These are phyloP conservation scores for Skeletonema grethae DNA, from an alignment of 108 stramenopile species.

Conservation along the genomic window DNA sequence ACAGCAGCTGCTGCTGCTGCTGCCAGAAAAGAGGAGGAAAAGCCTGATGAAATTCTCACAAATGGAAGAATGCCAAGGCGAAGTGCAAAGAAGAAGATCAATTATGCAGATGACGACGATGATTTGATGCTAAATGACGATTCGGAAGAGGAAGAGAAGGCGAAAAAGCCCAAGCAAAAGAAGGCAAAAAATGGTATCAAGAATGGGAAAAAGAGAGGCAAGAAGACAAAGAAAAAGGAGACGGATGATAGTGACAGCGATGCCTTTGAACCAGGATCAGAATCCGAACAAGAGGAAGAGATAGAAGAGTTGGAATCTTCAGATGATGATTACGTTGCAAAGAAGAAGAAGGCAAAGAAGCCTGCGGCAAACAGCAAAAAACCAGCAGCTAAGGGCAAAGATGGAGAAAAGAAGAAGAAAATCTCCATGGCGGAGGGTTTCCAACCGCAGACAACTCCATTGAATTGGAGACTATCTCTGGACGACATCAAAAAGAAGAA, in stretches of 20 bases:
- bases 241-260: background rate
- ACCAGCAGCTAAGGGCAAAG: background rate
- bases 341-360: background rate
- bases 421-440: slow-evolving; percentile 47
- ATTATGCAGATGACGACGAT: background rate
- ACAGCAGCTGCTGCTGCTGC: background rate
- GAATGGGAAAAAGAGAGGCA: slow-evolving; percentile 9
- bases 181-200: slow-evolving; percentile 2
- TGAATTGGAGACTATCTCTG: slow-evolving; percentile 33
- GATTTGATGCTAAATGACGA: background rate
- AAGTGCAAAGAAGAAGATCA: background rate
- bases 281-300: slow-evolving; percentile 7
- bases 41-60: background rate
- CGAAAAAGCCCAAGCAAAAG: background rate
- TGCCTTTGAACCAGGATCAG: slow-evolving; percentile 13
- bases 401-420: slow-evolving; percentile 13
- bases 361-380: background rate
- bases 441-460: slow-evolving; percentile 47
- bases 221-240: slow-evolving; percentile 1
- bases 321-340: background rate
- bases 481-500: slow-evolving; percentile 40
- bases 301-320: background rate
- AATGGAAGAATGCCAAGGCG: background rate
- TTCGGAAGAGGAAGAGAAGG: background rate
- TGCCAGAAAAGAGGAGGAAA: background rate